Conservation (phyloP, 1,284 basidiomycete genomes). For the Sutorius eximius region DNA sequence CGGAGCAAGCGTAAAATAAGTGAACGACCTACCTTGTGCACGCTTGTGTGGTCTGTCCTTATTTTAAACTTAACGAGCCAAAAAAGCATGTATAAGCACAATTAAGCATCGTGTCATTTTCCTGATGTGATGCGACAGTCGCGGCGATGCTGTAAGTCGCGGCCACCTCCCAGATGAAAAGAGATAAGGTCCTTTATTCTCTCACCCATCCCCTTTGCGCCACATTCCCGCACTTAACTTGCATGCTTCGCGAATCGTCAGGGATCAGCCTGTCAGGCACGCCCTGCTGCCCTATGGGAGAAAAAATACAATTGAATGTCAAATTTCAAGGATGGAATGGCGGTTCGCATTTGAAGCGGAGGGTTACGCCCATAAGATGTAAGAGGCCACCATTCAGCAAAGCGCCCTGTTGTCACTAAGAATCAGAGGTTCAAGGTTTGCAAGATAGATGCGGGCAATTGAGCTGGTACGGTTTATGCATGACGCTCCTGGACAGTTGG, state of each 20-base stretch:
- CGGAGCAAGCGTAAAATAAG: too few species aligned
- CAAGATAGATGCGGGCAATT: too few species aligned
- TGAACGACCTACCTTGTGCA: too few species aligned
- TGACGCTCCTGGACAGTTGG: neutral
- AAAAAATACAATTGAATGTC: slow-evolving; percentile 28
- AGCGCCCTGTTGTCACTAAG: neutral
- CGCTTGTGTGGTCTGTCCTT: too few species aligned
- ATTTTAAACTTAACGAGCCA: too few species aligned
- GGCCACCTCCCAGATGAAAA: slow-evolving; percentile 15
- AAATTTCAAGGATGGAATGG: slow-evolving; percentile 22
- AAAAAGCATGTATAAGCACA: too few species aligned
- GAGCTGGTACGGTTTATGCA: neutral
- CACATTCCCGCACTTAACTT: neutral
- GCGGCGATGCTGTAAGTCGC: slow-evolving; percentile 22
- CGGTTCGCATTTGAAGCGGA: slow-evolving; percentile 23
- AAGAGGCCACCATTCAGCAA: slow-evolving; percentile 4
- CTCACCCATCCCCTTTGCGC: neutral
- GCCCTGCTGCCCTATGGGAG: slow-evolving; percentile 19
- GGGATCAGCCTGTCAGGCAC: slow-evolving; percentile 24
- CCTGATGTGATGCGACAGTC: slow-evolving; percentile 26
- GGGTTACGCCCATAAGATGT: slow-evolving; percentile 18
- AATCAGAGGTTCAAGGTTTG: neutral
- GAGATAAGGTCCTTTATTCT: slow-evolving; percentile 12
- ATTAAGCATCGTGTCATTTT: too few species aligned
- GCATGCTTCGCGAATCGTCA: slow-evolving; percentile 12